phyloP scores from a whole-genome alignment of 352 stramenopile species.

The Aphanomyces astaci region DNA sequence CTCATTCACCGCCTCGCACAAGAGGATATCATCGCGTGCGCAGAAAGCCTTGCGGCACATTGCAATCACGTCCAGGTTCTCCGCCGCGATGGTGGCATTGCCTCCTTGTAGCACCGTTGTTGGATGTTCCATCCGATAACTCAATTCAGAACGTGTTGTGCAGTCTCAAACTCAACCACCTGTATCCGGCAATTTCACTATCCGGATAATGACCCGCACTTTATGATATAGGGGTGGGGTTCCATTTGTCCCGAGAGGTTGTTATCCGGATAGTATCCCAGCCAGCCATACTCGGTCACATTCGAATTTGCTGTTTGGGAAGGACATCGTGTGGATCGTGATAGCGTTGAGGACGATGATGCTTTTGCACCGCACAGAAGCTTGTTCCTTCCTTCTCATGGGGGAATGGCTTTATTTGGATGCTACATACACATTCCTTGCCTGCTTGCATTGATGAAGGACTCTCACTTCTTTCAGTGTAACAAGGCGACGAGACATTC shows the following conservation, averaged over 20 bases:
- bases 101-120: too few relatives aligned
- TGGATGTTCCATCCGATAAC: too few relatives aligned
- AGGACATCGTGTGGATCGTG: background rate
- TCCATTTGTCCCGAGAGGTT: too few relatives aligned
- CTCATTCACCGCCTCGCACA: conserved; percentile 15
- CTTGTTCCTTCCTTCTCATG: conserved; percentile 1
- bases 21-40: conserved; percentile 17
- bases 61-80: background rate
- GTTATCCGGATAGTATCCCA: too few relatives aligned
- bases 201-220: too few relatives aligned
- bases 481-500: conserved; percentile 15
- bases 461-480: conserved; percentile 9
- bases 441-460: conserved; percentile 12
- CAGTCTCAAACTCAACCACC: too few relatives aligned
- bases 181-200: too few relatives aligned
- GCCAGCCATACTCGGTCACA: too few relatives aligned
- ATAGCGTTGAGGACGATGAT: background rate
- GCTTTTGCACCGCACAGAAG: conserved; percentile 16
- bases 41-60: conserved; percentile 20
- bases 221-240: too few relatives aligned
- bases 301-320: background rate
- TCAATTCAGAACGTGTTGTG: too few relatives aligned
- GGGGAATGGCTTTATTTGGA: conserved; percentile 20
- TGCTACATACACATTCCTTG: conserved; percentile 6
- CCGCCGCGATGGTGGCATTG: too few relatives aligned